Conservation (phyloP, 352 stramenopile species). For the Plasmopara halstedii region DNA sequence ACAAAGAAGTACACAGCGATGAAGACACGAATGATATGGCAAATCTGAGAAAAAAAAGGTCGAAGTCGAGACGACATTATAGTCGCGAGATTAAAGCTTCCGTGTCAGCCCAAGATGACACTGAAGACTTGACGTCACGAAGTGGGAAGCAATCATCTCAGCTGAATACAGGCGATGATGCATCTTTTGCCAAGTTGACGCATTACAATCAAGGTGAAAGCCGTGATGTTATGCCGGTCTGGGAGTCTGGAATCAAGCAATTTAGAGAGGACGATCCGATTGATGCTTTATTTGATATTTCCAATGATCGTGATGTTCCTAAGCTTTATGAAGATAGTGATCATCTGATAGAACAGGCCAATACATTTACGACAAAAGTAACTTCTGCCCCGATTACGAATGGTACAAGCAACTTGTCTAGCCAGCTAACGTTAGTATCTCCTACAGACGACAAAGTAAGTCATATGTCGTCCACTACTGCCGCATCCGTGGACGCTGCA, state of each 20-base stretch:
- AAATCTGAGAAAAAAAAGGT: constrained; percentile 3
- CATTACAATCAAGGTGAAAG: neutral
- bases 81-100: constrained; percentile 12
- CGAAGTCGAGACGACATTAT: constrained; percentile 11
- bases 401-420: neutral
- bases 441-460: constrained; percentile 3
- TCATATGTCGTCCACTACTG: neutral
- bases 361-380: neutral
- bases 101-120: constrained; percentile 2
- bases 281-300: constrained; percentile 58
- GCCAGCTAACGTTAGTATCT: constrained; percentile 4
- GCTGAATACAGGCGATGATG: constrained; percentile 2
- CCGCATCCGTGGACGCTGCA: neutral
- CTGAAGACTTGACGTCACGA: constrained; percentile 9
- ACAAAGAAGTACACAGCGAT: constrained; percentile 12
- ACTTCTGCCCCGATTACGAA: neutral
- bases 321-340: constrained; percentile 15
- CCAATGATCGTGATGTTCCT: constrained; percentile 37
- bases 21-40: constrained; percentile 6
- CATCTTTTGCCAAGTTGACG: neutral
- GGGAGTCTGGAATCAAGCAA: constrained; percentile 3
- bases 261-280: constrained; percentile 38
- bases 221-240: constrained; percentile 5
- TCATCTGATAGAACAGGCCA: neutral
- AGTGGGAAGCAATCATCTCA: constrained; percentile 7